A percentile compares a stretch with the other conserved stretches of the same genome.
Evolutionary conservation across 2,329 filamentous ascomycete genomes (phyloP).

Genomic region (Exserohilum rostratum): DNA sequence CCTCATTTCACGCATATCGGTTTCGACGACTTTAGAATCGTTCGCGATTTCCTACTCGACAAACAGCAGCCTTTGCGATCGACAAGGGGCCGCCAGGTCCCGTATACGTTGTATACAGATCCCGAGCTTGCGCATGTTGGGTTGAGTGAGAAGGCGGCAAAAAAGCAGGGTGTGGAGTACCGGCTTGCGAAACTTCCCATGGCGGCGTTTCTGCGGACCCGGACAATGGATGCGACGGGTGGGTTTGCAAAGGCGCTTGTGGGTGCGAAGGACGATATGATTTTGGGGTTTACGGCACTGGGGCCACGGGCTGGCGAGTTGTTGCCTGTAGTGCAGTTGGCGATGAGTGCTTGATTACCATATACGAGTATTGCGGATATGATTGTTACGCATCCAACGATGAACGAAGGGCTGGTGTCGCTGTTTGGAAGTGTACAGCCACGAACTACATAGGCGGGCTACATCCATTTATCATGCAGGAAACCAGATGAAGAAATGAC

Average conservation of each 20-base stretch:
- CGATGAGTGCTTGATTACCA: constrained; percentile 15
- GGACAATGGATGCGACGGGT: not conserved
- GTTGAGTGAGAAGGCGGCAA: not conserved
- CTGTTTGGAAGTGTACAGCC: constrained; percentile 8
- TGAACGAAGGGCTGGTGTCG: constrained; percentile 14
- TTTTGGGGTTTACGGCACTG: constrained; percentile 20
- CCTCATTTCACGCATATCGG: too few relatives aligned
- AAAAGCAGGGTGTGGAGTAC: not conserved
- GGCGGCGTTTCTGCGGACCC: not conserved
- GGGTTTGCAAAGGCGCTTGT: not conserved
- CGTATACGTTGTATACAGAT: not conserved
- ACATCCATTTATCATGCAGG: not conserved
- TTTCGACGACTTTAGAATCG: too few relatives aligned
- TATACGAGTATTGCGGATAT: constrained; percentile 13
- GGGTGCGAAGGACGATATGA: not conserved
- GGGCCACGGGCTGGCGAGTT: constrained; percentile 17
- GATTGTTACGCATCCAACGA: constrained; percentile 20
- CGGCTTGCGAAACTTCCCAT: not conserved
- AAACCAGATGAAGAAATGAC: not conserved
- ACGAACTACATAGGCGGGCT: not conserved
- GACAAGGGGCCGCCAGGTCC: not conserved
- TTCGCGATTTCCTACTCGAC: too few relatives aligned
- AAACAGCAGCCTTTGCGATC: not conserved
- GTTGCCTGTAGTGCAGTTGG: constrained; percentile 20
- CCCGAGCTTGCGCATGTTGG: not conserved